Evolutionary conservation across 148 eudicot species (phyloP).

Genomic region (Spergularia bocconei): DNA sequence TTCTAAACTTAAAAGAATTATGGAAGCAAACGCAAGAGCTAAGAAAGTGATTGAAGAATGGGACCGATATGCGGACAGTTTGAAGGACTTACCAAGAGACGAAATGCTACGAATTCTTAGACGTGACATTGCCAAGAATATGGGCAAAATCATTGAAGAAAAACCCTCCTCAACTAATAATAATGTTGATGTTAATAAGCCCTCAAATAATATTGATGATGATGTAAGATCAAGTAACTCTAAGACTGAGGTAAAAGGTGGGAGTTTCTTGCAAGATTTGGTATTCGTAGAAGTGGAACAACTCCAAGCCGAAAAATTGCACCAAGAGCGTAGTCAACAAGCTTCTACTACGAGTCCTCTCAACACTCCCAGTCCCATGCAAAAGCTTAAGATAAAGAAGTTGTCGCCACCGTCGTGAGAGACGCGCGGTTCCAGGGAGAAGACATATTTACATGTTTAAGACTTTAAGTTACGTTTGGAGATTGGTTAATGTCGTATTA

Average conservation of each 20-base stretch:
- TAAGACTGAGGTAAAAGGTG: neutral
- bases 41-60: neutral
- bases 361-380: no score
- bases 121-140: neutral
- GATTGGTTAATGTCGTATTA: no score
- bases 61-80: neutral
- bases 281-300: neutral
- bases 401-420: no score
- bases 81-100: neutral
- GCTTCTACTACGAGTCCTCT: no score
- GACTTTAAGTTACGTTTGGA: no score
- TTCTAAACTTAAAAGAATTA: neutral
- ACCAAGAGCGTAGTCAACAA: no score
- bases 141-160: neutral
- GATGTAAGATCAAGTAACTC: neutral
- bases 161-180: no score
- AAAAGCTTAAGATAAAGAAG: neutral
- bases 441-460: no score
- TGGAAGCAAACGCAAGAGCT: neutral
- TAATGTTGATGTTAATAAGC: neutral
- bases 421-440: no score
- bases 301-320: neutral
- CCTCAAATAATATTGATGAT: neutral
- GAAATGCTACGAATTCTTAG: neutral
- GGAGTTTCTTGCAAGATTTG: slow-evolving; percentile 4